Evolutionary conservation across 2,329 filamentous ascomycete genomes (phyloP), one percentile per base, ranked within the genome.

Genomic region (Gliomastix tumulicola): DNA sequence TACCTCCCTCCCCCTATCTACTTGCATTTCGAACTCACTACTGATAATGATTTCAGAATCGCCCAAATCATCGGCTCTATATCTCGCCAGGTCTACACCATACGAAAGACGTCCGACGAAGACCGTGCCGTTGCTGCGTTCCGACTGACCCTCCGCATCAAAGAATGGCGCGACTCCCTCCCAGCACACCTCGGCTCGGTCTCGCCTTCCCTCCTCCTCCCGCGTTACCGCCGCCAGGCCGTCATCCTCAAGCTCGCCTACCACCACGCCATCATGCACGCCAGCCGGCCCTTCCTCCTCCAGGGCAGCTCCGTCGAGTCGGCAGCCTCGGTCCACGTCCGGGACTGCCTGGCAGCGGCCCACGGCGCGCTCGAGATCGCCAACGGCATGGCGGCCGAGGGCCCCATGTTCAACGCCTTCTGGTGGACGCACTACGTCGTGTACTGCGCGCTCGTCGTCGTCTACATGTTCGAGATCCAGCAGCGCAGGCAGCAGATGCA

Each of bases 371-470:
- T 73, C 0, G 56, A 66, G 19, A 60, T 59, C 2, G 62, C 69
- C 7, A 59, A 66, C 35, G 53, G 58, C 10, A 53, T 67, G 25
- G 60, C 61, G 16, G 46, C 54, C 3, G 56, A 60, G 6, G 58
- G 51, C 12, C 55, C 59, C 27, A 38, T 70, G 1, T 69, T 71
- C 31, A 59, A 69, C 35, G 63, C 66, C 1, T 71, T 73, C 31
- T 73, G 70, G 65, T 73, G 68, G 49, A 73, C 66, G 13, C 66
- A 71, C 35, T 73, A 73, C 42, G 66, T 72, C 7, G 62, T 66
- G 0, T 74, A 75, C 39, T 74, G 66, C 41, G 70, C 71, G 1
- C 56, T 76, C 3, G 67, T 68, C 1, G 66, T 75, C 9, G 51
- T 71, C 1, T 76, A 75, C 41, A 63, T 75, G 7, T 72, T 68